phyloP scores from a whole-genome alignment of 2,329 filamentous ascomycete species.

The Chalara sp. region DNA sequence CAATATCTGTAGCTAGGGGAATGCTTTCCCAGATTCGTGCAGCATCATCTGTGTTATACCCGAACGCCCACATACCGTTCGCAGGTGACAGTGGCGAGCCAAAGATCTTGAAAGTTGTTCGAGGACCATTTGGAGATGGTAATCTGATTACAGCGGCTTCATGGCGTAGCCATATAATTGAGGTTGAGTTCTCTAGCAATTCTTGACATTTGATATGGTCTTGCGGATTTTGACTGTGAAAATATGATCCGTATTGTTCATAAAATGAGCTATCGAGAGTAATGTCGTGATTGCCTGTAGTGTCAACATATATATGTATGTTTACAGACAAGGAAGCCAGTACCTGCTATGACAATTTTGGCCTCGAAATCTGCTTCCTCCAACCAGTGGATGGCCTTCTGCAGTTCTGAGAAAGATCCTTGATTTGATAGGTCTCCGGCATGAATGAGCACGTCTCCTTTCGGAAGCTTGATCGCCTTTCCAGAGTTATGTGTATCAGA shows the following conservation, averaged over 20 bases:
- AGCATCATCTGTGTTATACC: slow-evolving; percentile 41
- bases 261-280: slow-evolving; percentile 63
- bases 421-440: slow-evolving; percentile 73
- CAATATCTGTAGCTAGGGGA: slow-evolving; percentile 54
- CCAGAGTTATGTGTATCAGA: slow-evolving; percentile 67
- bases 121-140: slow-evolving; percentile 44
- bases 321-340: slow-evolving; percentile 2
- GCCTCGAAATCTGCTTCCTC: slow-evolving; percentile 59
- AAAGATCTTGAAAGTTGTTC: slow-evolving; percentile 59
- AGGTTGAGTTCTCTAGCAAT: slow-evolving; percentile 36
- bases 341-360: slow-evolving; percentile 66
- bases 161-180: slow-evolving; percentile 61
- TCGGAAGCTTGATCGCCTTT: slow-evolving; percentile 53
- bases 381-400: slow-evolving; percentile 59
- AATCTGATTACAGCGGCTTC: slow-evolving; percentile 47
- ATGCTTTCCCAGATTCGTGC: slow-evolving; percentile 51
- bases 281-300: slow-evolving; percentile 66
- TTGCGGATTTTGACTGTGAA: slow-evolving; percentile 51
- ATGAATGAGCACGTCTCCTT: slow-evolving; percentile 68
- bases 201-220: slow-evolving; percentile 45
- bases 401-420: slow-evolving; percentile 54
- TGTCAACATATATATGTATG: slow-evolving; percentile 7
- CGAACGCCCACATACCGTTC: slow-evolving; percentile 58
- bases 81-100: slow-evolving; percentile 62
- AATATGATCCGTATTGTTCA: slow-evolving; percentile 40